Percentiles rank a stretch among this genome's conserved stretches.
phyloP scores from a whole-genome alignment of 2,329 filamentous ascomycete species.

The Xylariaceae sp. region DNA sequence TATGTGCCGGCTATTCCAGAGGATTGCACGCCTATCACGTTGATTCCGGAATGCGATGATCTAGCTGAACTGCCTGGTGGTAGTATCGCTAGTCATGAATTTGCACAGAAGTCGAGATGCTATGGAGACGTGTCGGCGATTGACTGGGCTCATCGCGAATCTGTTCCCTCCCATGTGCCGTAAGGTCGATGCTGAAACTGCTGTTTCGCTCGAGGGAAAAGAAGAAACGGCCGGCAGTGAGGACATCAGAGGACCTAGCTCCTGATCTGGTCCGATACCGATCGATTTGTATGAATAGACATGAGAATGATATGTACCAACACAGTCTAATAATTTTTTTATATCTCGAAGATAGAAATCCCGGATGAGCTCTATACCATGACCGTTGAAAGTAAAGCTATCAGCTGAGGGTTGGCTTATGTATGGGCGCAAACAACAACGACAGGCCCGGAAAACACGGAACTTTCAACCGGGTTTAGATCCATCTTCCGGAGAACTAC shows the following conservation, averaged over 20 bases:
- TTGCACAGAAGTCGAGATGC: conserved; percentile 36
- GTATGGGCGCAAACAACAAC: not conserved
- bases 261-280: too few species aligned
- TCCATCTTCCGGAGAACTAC: not conserved
- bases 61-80: conserved; percentile 35
- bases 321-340: too few species aligned
- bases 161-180: too few species aligned
- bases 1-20: conserved; percentile 31
- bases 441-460: not conserved
- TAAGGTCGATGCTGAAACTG: not conserved
- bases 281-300: too few species aligned
- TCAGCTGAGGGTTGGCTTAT: too few species aligned
- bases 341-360: too few species aligned
- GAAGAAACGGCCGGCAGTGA: not conserved
- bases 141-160: conserved; percentile 37
- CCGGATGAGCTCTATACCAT: too few species aligned
- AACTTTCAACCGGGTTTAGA: not conserved
- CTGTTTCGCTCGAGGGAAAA: not conserved
- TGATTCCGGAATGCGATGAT: conserved; percentile 41
- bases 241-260: too few species aligned
- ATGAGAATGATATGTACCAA: too few species aligned
- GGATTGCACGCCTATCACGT: conserved; percentile 38
- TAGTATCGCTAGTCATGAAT: conserved; percentile 37
- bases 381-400: too few species aligned
- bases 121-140: conserved; percentile 38